phyloP scores from a whole-genome alignment of 768 basidiomycete genomes.

The Agrocybe praecox region DNA sequence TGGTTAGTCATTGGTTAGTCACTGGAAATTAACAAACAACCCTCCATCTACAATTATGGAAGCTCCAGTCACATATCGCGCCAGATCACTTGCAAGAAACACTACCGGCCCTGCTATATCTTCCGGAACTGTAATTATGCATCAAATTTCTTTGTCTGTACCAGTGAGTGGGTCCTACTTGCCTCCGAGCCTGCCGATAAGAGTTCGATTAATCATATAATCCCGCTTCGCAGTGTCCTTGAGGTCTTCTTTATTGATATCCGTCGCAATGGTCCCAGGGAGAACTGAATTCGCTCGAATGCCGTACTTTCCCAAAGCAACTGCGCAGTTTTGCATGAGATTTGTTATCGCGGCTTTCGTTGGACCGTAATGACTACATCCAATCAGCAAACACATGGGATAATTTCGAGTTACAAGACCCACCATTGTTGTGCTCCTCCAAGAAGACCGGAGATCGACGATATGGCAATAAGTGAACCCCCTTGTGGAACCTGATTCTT shows the following conservation, averaged over 20 bases:
- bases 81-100: conserved; percentile 73
- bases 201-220: conserved; percentile 65
- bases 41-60: conserved; percentile 74
- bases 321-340: conserved; percentile 79
- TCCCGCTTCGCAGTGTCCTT: conserved; percentile 57
- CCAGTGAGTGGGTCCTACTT: conserved; percentile 16
- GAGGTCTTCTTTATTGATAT: conserved; percentile 79
- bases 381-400: neutral
- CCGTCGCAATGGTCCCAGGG: conserved; percentile 79
- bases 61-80: conserved; percentile 70
- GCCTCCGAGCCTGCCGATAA: conserved; percentile 69
- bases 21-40: conserved; percentile 74
- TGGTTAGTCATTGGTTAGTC: conserved; percentile 19
- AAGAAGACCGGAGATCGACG: conserved; percentile 79
- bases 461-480: conserved; percentile 75
- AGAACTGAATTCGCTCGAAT: conserved; percentile 74
- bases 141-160: neutral
- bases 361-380: conserved; percentile 68
- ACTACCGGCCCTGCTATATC: conserved; percentile 77
- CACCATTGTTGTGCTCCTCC: conserved; percentile 74
- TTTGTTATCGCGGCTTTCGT: conserved; percentile 80
- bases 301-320: conserved; percentile 75
- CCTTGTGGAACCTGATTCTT: conserved; percentile 66
- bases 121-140: conserved; percentile 47
- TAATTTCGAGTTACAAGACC: conserved; percentile 6